Base-by-base conservation (phyloP, 108 stramenopile species). In the Discostella stelligeroides region DNA sequence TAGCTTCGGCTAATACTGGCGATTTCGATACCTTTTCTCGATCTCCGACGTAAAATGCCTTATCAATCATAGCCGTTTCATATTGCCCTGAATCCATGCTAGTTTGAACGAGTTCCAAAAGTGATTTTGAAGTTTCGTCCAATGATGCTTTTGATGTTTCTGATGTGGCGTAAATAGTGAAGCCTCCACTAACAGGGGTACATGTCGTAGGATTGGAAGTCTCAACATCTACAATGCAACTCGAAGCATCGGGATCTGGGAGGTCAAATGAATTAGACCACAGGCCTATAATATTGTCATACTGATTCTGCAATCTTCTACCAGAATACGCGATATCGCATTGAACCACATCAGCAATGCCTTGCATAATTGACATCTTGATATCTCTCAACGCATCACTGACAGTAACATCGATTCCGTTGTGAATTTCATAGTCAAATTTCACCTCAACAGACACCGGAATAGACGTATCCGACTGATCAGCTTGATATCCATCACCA, bases 391-490 rank as follows among this genome's bases (percentile, higher is more conserved):
- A 42, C 8, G 79, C 79, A 30, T 68, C 66, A 20, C 56, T 41
- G 7, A 72, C 67, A 25, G 71, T 25, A 8, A 66, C 47, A 61
- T 73, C 79, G 5, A 80, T 53, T 7, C 49, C 28, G 25, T 60
- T 72, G 56, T 80, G 72, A 28, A 73, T 4, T 60, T 80, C 79
- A 25, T 80, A 80, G 55, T 72, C 72, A 68, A 73, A 80, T 28
- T 38, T 25, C 2, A 80, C 46, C 18, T 80, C 66, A 4, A 50
- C 37, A 28, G 54, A 65, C 29, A 55, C 27, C 12, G 63, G 69
- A 54, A 45, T 28, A 37, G 25, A 25, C 46, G 70, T 29, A 45
- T 55, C 57, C 23, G 53, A 25, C 46, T 21, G 63, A 30, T 37
- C 58, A 8, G 12, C 18, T 17, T 54, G 27, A 73, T 29, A 41